Conservation (phyloP, 495 filamentous ascomycete species). For the Aeminium ludgeri region DNA sequence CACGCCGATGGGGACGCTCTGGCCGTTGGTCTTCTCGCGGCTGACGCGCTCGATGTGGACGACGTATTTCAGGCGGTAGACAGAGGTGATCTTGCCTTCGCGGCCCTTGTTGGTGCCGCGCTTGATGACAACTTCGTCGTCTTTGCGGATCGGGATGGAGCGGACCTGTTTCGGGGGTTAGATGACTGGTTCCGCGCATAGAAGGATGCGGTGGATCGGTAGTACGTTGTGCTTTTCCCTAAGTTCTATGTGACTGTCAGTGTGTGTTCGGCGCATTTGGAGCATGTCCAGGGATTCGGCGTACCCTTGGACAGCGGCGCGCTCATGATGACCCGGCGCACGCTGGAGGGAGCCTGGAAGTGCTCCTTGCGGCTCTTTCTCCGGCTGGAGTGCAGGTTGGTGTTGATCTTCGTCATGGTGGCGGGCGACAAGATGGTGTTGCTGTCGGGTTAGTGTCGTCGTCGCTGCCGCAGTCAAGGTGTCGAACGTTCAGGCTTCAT, state of each 20-base stretch:
- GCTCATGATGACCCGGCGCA: constrained; percentile 84
- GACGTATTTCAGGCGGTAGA: constrained; percentile 88
- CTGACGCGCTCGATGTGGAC: constrained; percentile 84
- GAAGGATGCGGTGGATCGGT: not conserved
- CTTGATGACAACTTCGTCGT: constrained; percentile 82
- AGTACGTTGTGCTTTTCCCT: constrained; percentile 87
- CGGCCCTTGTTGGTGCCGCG: constrained; percentile 86
- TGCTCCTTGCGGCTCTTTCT: constrained; percentile 96
- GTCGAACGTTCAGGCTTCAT: constrained; percentile 1
- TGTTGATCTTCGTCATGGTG: constrained; percentile 42
- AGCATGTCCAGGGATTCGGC: not conserved
- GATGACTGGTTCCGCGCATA: too few species aligned
- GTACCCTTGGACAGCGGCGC: constrained; percentile 65
- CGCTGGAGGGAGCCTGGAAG: constrained; percentile 79
- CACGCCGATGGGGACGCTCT: constrained; percentile 75
- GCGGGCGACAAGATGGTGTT: constrained; percentile 1
- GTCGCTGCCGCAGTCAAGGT: constrained; percentile 3
- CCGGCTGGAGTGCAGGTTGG: constrained; percentile 58
- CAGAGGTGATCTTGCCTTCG: constrained; percentile 83
- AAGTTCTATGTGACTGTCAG: constrained; percentile 40
- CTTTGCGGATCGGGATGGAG: constrained; percentile 92
- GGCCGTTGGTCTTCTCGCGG: constrained; percentile 87
- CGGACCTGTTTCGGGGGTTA: too few species aligned
- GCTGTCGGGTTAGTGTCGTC: constrained; percentile 4
- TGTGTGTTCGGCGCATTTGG: not conserved